Conservation (phyloP, 305 asterid species). For the Caryopteris hybrid region DNA sequence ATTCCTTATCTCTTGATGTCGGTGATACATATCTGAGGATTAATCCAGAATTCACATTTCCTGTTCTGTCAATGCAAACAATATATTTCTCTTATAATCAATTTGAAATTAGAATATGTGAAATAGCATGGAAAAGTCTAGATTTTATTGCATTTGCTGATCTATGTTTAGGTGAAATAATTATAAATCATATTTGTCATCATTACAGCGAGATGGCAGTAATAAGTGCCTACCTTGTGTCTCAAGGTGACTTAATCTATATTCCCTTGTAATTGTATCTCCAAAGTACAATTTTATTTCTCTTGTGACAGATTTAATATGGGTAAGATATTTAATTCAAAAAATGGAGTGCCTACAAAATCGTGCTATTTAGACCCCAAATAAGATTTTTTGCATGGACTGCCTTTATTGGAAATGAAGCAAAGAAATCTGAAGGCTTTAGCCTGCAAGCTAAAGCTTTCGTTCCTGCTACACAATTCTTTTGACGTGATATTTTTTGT, state of each 20-base stretch:
- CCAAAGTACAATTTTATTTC: not conserved
- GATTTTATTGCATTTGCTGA: not conserved
- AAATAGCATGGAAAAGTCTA: not conserved
- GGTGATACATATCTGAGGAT: not conserved
- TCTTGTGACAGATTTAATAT: slow-evolving; percentile 10
- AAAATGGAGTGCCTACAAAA: not conserved
- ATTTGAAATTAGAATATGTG: not conserved
- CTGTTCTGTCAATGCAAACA: not conserved
- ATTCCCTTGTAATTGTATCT: slow-evolving; percentile 6
- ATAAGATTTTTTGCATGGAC: not conserved
- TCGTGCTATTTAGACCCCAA: not conserved
- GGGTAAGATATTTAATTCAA: slow-evolving; percentile 1
- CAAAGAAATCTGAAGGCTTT: not conserved
- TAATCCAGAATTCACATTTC: not conserved
- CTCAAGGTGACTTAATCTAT: slow-evolving; percentile 25
- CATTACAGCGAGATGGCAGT: slow-evolving; percentile 29
- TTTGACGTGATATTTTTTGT: too few species aligned
- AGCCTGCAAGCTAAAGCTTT: not conserved
- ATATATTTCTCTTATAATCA: not conserved
- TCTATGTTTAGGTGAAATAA: not conserved
- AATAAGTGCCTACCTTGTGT: slow-evolving; percentile 20
- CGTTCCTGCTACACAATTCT: not conserved
- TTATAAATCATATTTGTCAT: slow-evolving; percentile 19
- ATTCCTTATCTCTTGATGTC: not conserved
- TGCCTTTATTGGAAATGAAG: not conserved